A percentile compares a stretch with the other conserved stretches of the same genome.
These are phyloP conservation scores for Candida methanosorbosa DNA, from an alignment of 805 yeast species.

Conservation along the genomic window DNA sequence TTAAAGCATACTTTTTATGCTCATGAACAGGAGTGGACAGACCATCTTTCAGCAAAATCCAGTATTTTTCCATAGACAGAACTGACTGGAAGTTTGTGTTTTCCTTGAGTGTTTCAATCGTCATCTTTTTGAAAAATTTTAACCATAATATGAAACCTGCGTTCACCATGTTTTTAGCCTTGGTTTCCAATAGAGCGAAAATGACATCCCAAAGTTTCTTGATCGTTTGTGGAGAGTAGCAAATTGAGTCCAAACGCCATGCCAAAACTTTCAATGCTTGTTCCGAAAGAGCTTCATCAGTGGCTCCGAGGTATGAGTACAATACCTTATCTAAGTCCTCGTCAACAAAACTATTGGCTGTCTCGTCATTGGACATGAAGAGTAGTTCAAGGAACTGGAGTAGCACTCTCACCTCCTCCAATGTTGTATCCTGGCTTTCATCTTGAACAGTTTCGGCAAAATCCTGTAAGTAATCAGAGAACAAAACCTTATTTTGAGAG, in stretches of 20 bases:
- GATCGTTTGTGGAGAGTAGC: conserved; percentile 8
- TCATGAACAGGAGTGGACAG: conserved; percentile 52
- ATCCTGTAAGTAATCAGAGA: too few species aligned
- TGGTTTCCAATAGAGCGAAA: conserved; percentile 25
- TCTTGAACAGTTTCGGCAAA: too few species aligned
- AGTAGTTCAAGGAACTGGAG: conserved; percentile 30
- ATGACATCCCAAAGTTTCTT: conserved; percentile 39
- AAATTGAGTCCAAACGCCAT: conserved; percentile 42
- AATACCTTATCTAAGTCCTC: conserved; percentile 19
- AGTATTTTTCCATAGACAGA: conserved; percentile 31
- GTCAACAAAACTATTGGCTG: neutral
- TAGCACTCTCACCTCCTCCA: conserved; percentile 6
- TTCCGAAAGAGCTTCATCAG: conserved; percentile 29
- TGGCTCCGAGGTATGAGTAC: conserved; percentile 26
- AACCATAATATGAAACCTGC: conserved; percentile 49
- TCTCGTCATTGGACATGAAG: conserved; percentile 19
- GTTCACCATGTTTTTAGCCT: conserved; percentile 18
- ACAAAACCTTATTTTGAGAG: too few species aligned
- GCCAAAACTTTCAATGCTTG: conserved; percentile 34
- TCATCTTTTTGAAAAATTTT: conserved; percentile 32
- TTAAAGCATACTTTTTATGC: conserved; percentile 56
- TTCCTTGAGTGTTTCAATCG: conserved; percentile 3
- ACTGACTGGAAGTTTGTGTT: conserved; percentile 20
- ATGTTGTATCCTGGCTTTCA: too few species aligned
- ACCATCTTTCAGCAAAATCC: conserved; percentile 51